Conservation (phyloP, 257 asterid genomes). For the Lycium ferocissimum region DNA sequence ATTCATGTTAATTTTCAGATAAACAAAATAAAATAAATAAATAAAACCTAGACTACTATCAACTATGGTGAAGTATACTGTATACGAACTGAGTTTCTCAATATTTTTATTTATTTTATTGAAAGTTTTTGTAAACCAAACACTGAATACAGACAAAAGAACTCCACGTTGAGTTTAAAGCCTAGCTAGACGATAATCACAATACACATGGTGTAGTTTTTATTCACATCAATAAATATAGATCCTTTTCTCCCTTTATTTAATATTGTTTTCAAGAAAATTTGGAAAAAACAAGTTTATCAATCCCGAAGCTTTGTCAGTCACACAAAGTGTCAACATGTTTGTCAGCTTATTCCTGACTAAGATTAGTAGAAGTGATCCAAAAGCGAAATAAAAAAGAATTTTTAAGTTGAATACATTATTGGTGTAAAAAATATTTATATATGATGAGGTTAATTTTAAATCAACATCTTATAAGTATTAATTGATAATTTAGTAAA, state of each 20-base stretch:
- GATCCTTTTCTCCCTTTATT: neutral
- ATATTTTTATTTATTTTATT: neutral
- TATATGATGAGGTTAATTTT: no score
- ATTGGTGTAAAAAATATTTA: no score
- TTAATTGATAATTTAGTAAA: neutral
- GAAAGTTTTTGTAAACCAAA: neutral
- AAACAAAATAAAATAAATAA: neutral
- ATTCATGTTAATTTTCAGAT: neutral
- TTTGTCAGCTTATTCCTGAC: neutral
- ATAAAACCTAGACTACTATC: no score
- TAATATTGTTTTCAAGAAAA: neutral
- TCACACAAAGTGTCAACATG: constrained; percentile 33
- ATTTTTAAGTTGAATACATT: no score
- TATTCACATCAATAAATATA: constrained; percentile 20
- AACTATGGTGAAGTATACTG: neutral
- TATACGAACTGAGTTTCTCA: neutral
- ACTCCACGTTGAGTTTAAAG: constrained; percentile 17
- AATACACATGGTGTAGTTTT: neutral
- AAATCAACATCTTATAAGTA: no score
- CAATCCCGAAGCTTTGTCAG: constrained; percentile 47
- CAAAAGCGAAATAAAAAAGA: neutral
- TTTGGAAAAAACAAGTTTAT: constrained; percentile 25
- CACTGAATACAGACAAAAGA: neutral
- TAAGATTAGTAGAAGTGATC: neutral
- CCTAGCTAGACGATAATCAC: neutral